Base-by-base conservation (phyloP, 768 basidiomycete genomes). In the Dentipellis sp. region DNA sequence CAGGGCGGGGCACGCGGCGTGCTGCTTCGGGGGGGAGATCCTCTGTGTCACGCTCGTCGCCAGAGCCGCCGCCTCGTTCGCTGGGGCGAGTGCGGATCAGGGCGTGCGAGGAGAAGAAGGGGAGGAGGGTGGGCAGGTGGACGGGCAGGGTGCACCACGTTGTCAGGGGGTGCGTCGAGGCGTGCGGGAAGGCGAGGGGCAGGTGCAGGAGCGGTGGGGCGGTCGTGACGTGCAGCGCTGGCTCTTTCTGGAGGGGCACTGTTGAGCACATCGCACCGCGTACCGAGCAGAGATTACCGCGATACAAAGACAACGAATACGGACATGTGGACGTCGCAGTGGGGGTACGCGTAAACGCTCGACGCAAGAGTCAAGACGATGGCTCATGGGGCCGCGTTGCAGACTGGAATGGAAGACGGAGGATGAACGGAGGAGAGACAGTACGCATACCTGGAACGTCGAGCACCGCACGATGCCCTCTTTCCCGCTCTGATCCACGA, bases 371-470 rank as follows among this genome's bases (percentile, higher is more conserved):
- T 29, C 29, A 29, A 29, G 29, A 29, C 29, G 3, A 29, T 29
- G 29, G 29, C 29, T 29, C 29, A 29, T 29, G 29, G 29, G n/a
- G n/a, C n/a, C 6, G 29, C 29, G 29, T 29, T 29, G 29, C 29
- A 29, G 29, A 29, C 29, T 29, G 29, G 29, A 29, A 29, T 29
- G 29, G 29, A 29, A 29, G 29, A 29, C 29, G 29, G 29, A 29
- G 29, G 14, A 56, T 56, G 56, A 39, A 55, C 50, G 54, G 42
- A 48, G 54, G 51, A 38, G 59, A 46, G 21, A 56, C 42, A 29
- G 29, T 29, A 29, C 29, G 3, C 29, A 29, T 59, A 91, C 89
- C 85, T 91, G 89, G 60, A 91, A 91, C 6, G 90, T 91, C 21
- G 88, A 88, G 60, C 83, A 78, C 36, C 88, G 75, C 37, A 89